Evolutionary conservation across 2,329 filamentous ascomycete species (phyloP).

Genomic region (Colletotrichum sp.): DNA sequence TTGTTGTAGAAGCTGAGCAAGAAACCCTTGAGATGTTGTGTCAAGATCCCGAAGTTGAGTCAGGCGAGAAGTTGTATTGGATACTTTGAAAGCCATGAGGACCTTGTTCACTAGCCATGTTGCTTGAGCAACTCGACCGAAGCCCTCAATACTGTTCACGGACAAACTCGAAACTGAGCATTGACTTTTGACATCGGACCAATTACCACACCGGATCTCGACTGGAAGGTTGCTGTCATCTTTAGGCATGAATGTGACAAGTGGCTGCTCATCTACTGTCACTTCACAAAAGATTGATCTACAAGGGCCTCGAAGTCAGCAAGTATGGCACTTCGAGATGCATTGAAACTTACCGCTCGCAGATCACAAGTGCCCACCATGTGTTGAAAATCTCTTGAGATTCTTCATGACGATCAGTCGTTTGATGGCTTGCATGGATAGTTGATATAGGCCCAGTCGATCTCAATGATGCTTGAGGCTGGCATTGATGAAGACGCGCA

Average conservation of each 20-base stretch:
- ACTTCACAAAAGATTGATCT: not conserved
- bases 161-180: not conserved
- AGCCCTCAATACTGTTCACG: not conserved
- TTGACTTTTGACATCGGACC: not conserved
- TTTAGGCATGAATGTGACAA: not conserved
- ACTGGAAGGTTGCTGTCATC: not conserved
- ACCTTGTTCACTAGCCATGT: not conserved
- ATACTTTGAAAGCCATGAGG: not conserved
- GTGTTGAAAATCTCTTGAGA: not conserved
- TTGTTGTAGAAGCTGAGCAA: not conserved
- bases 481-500: not conserved
- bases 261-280: not conserved
- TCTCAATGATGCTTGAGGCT: not conserved
- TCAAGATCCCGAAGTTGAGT: not conserved
- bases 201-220: not conserved
- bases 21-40: not conserved
- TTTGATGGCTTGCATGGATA: not conserved
- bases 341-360: not conserved
- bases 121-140: not conserved
- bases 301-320: not conserved
- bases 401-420: not conserved
- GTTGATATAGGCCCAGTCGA: not conserved
- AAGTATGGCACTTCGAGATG: not conserved
- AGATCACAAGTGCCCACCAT: not conserved
- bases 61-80: not conserved